A percentile compares a stretch with the other conserved stretches of the same genome.
phyloP scores from a whole-genome alignment of 306 rosid genomes.

The Biancaea sappan region DNA sequence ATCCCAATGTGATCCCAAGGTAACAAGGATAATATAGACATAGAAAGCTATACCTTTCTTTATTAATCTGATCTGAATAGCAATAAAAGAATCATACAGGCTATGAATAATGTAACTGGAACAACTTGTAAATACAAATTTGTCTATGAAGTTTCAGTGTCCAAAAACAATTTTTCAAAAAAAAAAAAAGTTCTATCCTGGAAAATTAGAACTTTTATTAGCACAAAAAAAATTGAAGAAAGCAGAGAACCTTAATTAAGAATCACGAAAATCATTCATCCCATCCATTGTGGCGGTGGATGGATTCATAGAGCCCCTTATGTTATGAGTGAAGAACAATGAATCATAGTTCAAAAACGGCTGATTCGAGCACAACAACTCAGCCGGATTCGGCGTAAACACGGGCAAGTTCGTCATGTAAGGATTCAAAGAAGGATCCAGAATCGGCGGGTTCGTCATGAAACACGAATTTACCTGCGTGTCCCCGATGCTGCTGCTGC shows the following conservation, averaged over 20 bases:
- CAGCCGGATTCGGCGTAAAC: slow-evolving; percentile 31
- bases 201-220: slow-evolving; percentile 48
- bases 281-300: slow-evolving; percentile 36
- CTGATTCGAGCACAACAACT: slow-evolving; percentile 46
- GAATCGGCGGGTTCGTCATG: slow-evolving; percentile 18
- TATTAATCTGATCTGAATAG: slow-evolving; percentile 27
- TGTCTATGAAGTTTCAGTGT: background rate
- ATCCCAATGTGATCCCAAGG: background rate
- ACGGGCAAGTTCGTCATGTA: slow-evolving; percentile 45
- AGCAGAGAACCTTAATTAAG: slow-evolving; percentile 11
- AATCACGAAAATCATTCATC: slow-evolving; percentile 37
- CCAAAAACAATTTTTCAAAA: background rate
- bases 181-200: slow-evolving; percentile 37
- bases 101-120: background rate
- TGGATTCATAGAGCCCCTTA: slow-evolving; percentile 37
- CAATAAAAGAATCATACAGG: background rate
- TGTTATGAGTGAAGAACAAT: slow-evolving; percentile 39
- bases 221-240: slow-evolving; percentile 19
- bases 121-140: slow-evolving; percentile 6
- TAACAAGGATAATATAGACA: background rate
- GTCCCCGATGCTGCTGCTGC: slow-evolving; percentile 36
- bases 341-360: slow-evolving; percentile 49
- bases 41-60: slow-evolving; percentile 33
- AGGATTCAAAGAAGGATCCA: slow-evolving; percentile 46
- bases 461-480: slow-evolving; percentile 62